Evolutionary conservation across 805 yeast species (phyloP).

Genomic region (Kodamaea leandrae): DNA sequence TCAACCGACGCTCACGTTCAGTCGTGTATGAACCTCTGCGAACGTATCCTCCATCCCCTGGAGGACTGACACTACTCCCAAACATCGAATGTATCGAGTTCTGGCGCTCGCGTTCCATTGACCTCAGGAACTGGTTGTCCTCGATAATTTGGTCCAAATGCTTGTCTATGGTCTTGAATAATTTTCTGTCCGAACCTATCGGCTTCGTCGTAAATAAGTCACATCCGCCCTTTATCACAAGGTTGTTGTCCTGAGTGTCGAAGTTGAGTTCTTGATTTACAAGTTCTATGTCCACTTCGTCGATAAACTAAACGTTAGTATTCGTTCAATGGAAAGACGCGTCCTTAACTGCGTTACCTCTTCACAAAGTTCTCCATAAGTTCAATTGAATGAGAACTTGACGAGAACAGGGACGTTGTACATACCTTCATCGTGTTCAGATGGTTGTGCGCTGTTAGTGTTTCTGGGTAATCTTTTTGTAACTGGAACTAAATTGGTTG

Average conservation of each 20-base stretch:
- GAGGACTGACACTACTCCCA: conserved; percentile 39
- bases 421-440: conserved; percentile 8
- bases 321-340: neutral
- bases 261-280: conserved; percentile 72
- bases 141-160: conserved; percentile 59
- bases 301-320: conserved; percentile 64
- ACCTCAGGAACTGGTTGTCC: conserved; percentile 41
- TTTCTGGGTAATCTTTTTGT: conserved; percentile 2
- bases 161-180: conserved; percentile 82
- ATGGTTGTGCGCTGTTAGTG: no score
- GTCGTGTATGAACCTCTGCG: conserved; percentile 25
- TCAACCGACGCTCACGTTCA: conserved; percentile 29
- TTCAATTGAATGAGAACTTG: neutral
- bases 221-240: conserved; percentile 75
- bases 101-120: conserved; percentile 38
- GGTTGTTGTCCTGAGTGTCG: conserved; percentile 41
- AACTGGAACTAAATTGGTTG: conserved; percentile 8
- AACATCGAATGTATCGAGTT: conserved; percentile 35
- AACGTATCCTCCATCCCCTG: conserved; percentile 12
- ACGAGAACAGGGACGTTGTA: neutral
- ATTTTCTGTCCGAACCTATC: conserved; percentile 82
- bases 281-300: conserved; percentile 87
- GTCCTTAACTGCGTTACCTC: neutral
- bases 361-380: neutral
- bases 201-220: conserved; percentile 95